Evolutionary conservation across 352 stramenopile genomes (phyloP).

Genomic region (Thalassiosira livingstoniorum): DNA sequence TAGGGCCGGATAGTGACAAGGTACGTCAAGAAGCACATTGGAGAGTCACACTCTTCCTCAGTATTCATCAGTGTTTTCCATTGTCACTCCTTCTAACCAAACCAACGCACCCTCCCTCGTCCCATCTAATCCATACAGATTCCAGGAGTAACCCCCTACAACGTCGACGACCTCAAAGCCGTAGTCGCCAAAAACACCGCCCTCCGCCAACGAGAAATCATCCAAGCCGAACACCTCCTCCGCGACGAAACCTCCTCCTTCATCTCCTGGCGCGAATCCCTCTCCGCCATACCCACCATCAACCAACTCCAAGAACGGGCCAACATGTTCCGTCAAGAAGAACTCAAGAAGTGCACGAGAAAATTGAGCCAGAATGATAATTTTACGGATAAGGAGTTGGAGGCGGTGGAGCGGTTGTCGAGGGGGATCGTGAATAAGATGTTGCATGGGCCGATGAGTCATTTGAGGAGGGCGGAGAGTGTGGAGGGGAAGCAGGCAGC

Average conservation of each 20-base stretch:
- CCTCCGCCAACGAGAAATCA: constrained; percentile 89
- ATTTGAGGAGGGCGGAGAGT: constrained; percentile 86
- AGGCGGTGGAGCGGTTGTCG: constrained; percentile 88
- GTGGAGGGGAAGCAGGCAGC: constrained; percentile 81
- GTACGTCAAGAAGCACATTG: constrained; percentile 55
- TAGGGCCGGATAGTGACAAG: constrained; percentile 86
- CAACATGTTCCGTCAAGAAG: constrained; percentile 87
- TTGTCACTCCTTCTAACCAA: neutral
- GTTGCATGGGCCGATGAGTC: constrained; percentile 89
- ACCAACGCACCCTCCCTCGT: constrained; percentile 7
- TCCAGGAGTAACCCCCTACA: constrained; percentile 84
- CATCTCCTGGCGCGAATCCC: constrained; percentile 87
- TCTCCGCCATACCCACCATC: constrained; percentile 89
- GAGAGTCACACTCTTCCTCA: neutral
- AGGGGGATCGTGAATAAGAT: constrained; percentile 91
- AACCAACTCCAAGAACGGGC: constrained; percentile 90
- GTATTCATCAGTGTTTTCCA: neutral
- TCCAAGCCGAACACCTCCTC: constrained; percentile 88
- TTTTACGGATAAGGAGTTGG: constrained; percentile 87
- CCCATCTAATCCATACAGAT: constrained; percentile 54
- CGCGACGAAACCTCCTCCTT: constrained; percentile 86
- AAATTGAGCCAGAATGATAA: constrained; percentile 86
- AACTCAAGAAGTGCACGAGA: constrained; percentile 86
- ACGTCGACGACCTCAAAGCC: constrained; percentile 91
- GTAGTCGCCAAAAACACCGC: constrained; percentile 90